phyloP scores from a whole-genome alignment of 495 filamentous ascomycete genomes.

The Astrocystis sublimbata region DNA sequence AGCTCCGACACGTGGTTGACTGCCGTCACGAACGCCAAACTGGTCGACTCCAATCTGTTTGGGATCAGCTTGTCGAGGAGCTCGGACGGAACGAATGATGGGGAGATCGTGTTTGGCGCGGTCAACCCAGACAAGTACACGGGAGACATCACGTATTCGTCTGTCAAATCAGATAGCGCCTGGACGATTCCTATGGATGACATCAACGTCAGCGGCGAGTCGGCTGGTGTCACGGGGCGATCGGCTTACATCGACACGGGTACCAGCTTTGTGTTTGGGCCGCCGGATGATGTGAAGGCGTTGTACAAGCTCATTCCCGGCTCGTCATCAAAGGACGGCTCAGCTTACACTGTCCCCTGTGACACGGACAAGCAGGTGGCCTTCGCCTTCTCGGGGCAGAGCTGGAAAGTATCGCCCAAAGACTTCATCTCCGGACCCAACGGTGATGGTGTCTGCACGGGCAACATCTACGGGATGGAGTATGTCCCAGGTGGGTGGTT shows the following conservation, averaged over 20 bases:
- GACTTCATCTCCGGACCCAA: slow-evolving; percentile 64
- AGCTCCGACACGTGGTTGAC: slow-evolving; percentile 64
- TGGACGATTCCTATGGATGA: slow-evolving; percentile 74
- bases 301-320: slow-evolving; percentile 68
- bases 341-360: slow-evolving; percentile 71
- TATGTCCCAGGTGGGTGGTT: slow-evolving; percentile 61
- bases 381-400: slow-evolving; percentile 47
- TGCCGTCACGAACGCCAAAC: slow-evolving; percentile 54
- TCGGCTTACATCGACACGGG: slow-evolving; percentile 79
- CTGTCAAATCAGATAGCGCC: slow-evolving; percentile 42
- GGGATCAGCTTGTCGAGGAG: slow-evolving; percentile 65
- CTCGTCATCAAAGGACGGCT: slow-evolving; percentile 45
- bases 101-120: slow-evolving; percentile 74
- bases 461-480: slow-evolving; percentile 61
- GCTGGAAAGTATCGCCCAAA: slow-evolving; percentile 63
- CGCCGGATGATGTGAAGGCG: slow-evolving; percentile 60
- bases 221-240: slow-evolving; percentile 49
- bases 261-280: slow-evolving; percentile 72
- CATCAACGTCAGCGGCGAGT: slow-evolving; percentile 57
- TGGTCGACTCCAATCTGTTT: slow-evolving; percentile 65
- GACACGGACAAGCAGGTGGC: slow-evolving; percentile 49
- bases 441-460: slow-evolving; percentile 54
- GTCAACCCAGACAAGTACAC: slow-evolving; percentile 64
- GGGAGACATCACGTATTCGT: slow-evolving; percentile 65
- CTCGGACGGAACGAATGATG: slow-evolving; percentile 64